Conservation (phyloP, 2,329 filamentous ascomycete species). For the Epichloe aotearoae region DNA sequence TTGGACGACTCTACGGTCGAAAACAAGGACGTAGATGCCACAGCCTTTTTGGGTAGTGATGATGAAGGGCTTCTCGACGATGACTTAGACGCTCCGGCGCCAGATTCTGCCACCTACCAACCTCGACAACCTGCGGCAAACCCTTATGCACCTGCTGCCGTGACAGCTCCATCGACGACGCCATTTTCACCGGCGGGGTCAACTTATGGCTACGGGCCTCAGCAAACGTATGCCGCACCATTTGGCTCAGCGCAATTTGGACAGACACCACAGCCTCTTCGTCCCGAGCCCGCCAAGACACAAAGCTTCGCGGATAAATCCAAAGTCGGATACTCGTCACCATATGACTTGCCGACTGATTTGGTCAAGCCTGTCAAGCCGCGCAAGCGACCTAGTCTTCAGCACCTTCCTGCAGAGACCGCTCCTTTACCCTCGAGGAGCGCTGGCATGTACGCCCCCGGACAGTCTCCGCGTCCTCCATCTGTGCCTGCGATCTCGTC, state of each 20-base stretch:
- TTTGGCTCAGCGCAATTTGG: conserved; percentile 22
- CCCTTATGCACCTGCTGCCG: conserved; percentile 15
- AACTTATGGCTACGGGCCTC: conserved; percentile 11
- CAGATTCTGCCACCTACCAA: conserved; percentile 8
- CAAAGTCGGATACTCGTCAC: conserved; percentile 85
- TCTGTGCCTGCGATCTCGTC: conserved; percentile 10
- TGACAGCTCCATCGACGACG: conserved; percentile 9
- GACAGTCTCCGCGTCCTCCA: conserved; percentile 10
- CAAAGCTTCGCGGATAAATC: conserved; percentile 85
- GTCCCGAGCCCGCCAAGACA: conserved; percentile 40
- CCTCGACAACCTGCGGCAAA: conserved; percentile 8
- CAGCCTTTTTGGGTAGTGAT: conserved; percentile 65
- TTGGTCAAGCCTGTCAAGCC: conserved; percentile 49
- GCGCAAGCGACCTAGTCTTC: conserved; percentile 49
- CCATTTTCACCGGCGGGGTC: conserved; percentile 12
- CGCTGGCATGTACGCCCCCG: conserved; percentile 39
- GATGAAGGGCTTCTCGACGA: conserved; percentile 69
- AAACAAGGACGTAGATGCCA: conserved; percentile 40
- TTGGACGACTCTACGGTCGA: conserved; percentile 39
- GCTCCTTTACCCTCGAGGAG: conserved; percentile 45
- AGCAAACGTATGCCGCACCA: conserved; percentile 10
- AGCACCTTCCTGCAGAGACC: conserved; percentile 33
- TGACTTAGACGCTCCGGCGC: conserved; percentile 39
- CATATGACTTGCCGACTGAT: conserved; percentile 90
- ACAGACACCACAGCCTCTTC: conserved; percentile 19